A percentile compares a stretch with the other conserved stretches of the same genome.
Conservation (phyloP, 306 rosid species). For the Clitoria ternatea region DNA sequence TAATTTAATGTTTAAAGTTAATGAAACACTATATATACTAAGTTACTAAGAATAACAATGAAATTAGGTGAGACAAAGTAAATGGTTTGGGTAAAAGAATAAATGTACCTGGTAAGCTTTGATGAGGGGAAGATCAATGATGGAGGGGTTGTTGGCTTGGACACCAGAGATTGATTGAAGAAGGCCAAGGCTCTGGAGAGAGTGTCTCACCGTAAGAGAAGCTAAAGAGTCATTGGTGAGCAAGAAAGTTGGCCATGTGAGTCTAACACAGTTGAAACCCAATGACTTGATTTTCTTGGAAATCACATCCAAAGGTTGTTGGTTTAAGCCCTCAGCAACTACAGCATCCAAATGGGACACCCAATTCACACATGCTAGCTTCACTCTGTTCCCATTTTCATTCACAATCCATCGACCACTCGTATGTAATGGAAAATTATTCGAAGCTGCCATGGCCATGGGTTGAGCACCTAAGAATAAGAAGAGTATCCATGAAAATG, state of each 20-base stretch:
- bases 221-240: slow-evolving; percentile 53
- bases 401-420: slow-evolving; percentile 70
- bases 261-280: slow-evolving; percentile 83
- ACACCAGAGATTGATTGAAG: slow-evolving; percentile 40
- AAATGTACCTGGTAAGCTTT: slow-evolving; percentile 61
- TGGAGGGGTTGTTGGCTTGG: slow-evolving; percentile 61
- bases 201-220: slow-evolving; percentile 53
- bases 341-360: slow-evolving; percentile 60
- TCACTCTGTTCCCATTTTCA: slow-evolving; percentile 56
- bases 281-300: slow-evolving; percentile 34
- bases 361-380: slow-evolving; percentile 82
- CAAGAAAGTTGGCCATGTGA: slow-evolving; percentile 67
- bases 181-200: slow-evolving; percentile 52
- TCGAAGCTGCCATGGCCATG: too few relatives aligned
- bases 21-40: too few relatives aligned
- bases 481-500: too few relatives aligned
- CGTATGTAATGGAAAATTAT: too few relatives aligned
- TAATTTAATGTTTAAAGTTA: background rate
- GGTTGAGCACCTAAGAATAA: too few relatives aligned
- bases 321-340: slow-evolving; percentile 71
- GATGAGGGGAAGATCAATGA: slow-evolving; percentile 64
- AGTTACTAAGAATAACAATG: too few relatives aligned
- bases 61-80: too few relatives aligned
- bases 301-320: slow-evolving; percentile 57
- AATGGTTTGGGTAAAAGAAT: too few relatives aligned